A percentile compares a stretch with the other conserved stretches of the same genome.
Conservation (phyloP, 805 yeast genomes). For the Yarrowia keelungensis region DNA sequence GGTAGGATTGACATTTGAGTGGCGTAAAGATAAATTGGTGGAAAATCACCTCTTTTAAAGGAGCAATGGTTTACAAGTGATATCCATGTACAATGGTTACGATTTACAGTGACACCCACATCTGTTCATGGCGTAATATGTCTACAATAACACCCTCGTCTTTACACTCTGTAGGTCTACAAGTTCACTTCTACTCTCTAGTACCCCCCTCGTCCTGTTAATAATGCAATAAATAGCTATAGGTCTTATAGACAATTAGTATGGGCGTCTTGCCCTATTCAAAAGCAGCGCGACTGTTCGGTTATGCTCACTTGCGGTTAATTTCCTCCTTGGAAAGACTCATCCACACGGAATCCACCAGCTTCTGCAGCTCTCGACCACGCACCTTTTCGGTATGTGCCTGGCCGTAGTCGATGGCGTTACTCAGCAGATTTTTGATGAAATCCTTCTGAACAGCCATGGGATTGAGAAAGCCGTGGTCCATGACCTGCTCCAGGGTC, state of each 20-base stretch:
- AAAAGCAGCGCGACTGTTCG: background rate
- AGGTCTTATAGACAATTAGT: slow-evolving; percentile 17
- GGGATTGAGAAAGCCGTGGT: slow-evolving; percentile 76
- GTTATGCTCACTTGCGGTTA: slow-evolving; percentile 7
- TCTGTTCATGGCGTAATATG: no score
- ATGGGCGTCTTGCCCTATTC: background rate
- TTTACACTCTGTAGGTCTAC: no score
- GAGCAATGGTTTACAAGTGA: no score
- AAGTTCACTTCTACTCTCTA: background rate
- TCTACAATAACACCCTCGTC: no score
- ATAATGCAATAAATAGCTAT: slow-evolving; percentile 38
- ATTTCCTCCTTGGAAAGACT: slow-evolving; percentile 45
- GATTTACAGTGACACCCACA: no score
- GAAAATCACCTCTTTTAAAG: no score
- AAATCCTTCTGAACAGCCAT: slow-evolving; percentile 71
- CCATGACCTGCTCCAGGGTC: slow-evolving; percentile 66
- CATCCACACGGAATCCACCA: slow-evolving; percentile 66
- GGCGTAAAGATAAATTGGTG: no score
- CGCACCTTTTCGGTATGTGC: slow-evolving; percentile 54
- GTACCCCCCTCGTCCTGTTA: background rate
- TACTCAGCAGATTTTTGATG: slow-evolving; percentile 71
- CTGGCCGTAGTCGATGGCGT: slow-evolving; percentile 78
- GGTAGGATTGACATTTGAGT: no score
- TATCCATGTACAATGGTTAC: no score
- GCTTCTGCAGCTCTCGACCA: slow-evolving; percentile 55